These are phyloP conservation scores for Rosa persica DNA, from an alignment of 306 rosid genomes.

Conservation along the genomic window DNA sequence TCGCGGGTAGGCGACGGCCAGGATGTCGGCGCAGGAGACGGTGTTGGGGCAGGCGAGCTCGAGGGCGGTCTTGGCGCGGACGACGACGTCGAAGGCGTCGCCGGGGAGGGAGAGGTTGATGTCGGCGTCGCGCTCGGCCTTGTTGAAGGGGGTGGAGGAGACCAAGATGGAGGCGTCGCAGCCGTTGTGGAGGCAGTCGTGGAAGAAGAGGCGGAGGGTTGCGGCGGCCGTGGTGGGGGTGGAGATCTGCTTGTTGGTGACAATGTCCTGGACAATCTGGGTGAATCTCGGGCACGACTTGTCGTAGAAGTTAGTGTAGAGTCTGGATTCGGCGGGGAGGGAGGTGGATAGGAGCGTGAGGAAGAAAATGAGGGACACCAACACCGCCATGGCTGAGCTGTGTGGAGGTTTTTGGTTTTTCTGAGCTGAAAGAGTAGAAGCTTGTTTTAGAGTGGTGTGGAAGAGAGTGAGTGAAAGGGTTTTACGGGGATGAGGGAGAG, in stretches of 20 bases:
- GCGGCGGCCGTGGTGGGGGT: constrained; percentile 50
- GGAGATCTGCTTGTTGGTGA: constrained; percentile 48
- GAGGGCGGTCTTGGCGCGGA: constrained; percentile 48
- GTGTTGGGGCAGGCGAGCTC: constrained; percentile 49
- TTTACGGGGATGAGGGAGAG: background rate
- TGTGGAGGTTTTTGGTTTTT: background rate
- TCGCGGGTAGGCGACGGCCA: constrained; percentile 47
- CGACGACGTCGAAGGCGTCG: constrained; percentile 45
- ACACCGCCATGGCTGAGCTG: constrained; percentile 8
- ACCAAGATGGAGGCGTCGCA: constrained; percentile 42
- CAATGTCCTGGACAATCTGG: constrained; percentile 37
- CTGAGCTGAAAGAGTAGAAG: background rate
- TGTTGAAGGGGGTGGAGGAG: constrained; percentile 46
- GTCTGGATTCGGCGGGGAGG: constrained; percentile 5
- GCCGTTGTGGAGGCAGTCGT: constrained; percentile 47
- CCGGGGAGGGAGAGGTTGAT: constrained; percentile 56
- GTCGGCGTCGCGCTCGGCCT: constrained; percentile 55
- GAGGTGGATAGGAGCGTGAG: background rate
- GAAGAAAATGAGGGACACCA: constrained; percentile 15
- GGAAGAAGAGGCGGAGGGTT: constrained; percentile 44
- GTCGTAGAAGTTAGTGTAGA: constrained; percentile 27
- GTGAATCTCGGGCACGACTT: constrained; percentile 36
- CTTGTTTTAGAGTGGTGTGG: background rate
- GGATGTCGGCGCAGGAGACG: constrained; percentile 54
- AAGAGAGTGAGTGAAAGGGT: background rate